Percentiles rank a stretch among this genome's conserved stretches.
These are phyloP conservation scores for Musa schizocarpa DNA, from an alignment of 176 grass and related monocot genomes.

Conservation along the genomic window DNA sequence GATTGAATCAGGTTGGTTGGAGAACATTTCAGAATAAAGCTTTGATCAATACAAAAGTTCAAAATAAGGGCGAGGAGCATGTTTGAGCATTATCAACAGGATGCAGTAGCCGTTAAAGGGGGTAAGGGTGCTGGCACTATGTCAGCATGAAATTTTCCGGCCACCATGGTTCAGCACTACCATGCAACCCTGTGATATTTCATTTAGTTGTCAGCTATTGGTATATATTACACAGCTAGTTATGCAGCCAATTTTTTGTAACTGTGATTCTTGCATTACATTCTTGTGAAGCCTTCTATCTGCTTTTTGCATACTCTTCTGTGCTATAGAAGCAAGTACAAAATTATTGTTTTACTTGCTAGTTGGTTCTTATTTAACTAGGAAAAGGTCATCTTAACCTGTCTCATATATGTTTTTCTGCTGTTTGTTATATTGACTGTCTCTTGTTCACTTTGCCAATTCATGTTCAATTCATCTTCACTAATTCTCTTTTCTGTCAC, in stretches of 20 bases:
- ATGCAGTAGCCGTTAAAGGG: neutral
- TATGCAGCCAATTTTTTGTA: neutral
- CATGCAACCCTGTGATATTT: neutral
- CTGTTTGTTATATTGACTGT: neutral
- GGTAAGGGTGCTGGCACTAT: neutral
- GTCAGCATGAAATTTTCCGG: neutral
- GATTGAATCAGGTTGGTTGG: neutral
- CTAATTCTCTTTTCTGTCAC: constrained; percentile 20
- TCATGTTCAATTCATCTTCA: constrained; percentile 19
- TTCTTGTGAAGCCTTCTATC: neutral
- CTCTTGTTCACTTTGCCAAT: neutral
- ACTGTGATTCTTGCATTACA: neutral
- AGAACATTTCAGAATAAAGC: neutral
- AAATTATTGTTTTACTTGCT: neutral
- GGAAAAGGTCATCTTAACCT: neutral
- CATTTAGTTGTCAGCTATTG: neutral
- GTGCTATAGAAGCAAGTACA: neutral
- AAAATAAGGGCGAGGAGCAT: neutral
- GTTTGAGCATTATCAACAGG: neutral
- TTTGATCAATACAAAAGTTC: neutral
- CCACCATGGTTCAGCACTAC: too few relatives aligned
- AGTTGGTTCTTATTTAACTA: neutral
- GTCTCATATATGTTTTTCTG: neutral
- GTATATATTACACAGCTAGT: neutral
- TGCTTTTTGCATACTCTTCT: neutral